Evolutionary conservation across 495 filamentous ascomycete species (phyloP), one percentile per base, ranked within the genome.

Genomic region (Aspergillus ellipticus): DNA sequence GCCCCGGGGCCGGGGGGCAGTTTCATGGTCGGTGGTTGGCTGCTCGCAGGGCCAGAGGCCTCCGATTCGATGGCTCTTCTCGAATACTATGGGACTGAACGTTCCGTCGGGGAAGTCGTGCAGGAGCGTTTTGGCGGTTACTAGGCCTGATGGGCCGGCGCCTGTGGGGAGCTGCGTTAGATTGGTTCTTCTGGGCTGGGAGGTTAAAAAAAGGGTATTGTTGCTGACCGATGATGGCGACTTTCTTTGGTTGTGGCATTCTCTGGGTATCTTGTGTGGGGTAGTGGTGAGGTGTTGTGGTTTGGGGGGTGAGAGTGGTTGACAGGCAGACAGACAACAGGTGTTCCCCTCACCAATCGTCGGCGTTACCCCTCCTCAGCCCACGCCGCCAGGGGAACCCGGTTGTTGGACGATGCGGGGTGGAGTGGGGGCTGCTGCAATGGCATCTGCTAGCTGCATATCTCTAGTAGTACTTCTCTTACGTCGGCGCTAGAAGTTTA

Each of bases 131-230:
- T 93, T 95, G 55, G 90, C 90, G 1, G 89, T 85, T 26, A 88
- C 86, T 13, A 96, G 82, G 4, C 91, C 91, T 19, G 89, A 85
- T 1, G 91, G 89, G 2, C 91, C 91, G 49, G 87, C 90, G 48
- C 91, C 91, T 84, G 50, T 10, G 8, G 17, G 0, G 24, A 41
- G 48, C 19, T 41, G n/a, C n/a, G 11, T 33, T 16, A 41, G 16
- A 24, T 29, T 53, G 47, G 48, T 33, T 51, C 51, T 42, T 22
- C 10, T 16, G 31, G 24, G 13, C 21, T 31, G 43, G 21, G 16
- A 20, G 42, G 6, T 51, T 37, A 6, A 4, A 15, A 37, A 26
- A n/a, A 17, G 43, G 15, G 37, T 31, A n/a, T n/a, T n/a, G 15
- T 3, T 10, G 76, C 76, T 55, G 56, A 85, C 86, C 86, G 47